Evolutionary conservation across 768 basidiomycete genomes (phyloP).

Genomic region (Suillus clintonianus): DNA sequence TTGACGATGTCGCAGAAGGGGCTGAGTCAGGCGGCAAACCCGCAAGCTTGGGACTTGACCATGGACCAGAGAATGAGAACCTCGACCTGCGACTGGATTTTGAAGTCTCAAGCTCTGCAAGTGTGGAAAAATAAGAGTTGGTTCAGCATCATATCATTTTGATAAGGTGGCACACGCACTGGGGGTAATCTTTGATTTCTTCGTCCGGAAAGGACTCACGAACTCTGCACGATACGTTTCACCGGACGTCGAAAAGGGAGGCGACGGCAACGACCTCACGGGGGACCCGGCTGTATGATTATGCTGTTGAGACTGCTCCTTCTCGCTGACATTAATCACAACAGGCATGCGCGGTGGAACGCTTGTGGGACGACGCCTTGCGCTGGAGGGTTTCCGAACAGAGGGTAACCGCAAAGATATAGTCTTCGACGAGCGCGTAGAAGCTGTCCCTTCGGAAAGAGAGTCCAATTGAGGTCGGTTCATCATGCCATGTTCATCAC

Average conservation of each 20-base stretch:
- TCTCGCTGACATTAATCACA: neutral
- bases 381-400: conserved; percentile 10
- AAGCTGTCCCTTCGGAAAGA: neutral
- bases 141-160: neutral
- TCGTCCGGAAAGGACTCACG: conserved; percentile 17
- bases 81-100: conserved; percentile 1
- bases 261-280: neutral
- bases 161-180: neutral
- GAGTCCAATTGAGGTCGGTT: neutral
- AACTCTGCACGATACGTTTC: conserved; percentile 15
- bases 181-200: conserved; percentile 13
- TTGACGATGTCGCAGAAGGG: neutral
- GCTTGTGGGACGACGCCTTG: conserved; percentile 11
- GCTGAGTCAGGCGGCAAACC: neutral
- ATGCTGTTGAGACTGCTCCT: neutral
- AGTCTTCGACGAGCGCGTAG: neutral
- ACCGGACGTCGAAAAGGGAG: neutral
- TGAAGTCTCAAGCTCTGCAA: neutral
- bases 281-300: neutral
- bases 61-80: neutral
- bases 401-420: conserved; percentile 9
- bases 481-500: conserved; percentile 3
- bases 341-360: neutral
- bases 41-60: conserved; percentile 2
- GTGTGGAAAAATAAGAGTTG: too few relatives aligned